Evolutionary conservation across 2,329 filamentous ascomycete species (phyloP), one percentile per base, ranked within the genome.

Genomic region (Knufia petricola): DNA sequence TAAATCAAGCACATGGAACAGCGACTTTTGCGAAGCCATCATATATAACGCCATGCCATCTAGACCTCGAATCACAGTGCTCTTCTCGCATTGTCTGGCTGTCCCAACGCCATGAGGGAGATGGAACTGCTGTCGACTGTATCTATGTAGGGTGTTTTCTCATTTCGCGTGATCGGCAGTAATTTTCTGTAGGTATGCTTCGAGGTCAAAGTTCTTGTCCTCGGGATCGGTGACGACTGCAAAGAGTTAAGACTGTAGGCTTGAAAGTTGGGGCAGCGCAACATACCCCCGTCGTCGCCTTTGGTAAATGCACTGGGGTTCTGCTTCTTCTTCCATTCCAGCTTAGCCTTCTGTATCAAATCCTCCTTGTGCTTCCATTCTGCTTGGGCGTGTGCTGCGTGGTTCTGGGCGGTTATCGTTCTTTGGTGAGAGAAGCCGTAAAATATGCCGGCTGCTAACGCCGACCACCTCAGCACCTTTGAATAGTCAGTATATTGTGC

Each of bases 361-460:
- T 82, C 79, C 72, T 88, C 79, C 78, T 96, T 94, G 72, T 87
- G 84, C 66, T 89, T 77, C 68, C 90, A 96, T 68, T 95, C 87
- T 65, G 81, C 80, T 70, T 94, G 74, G 61, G 79, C 77, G 61
- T 82, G 79, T 59, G 81, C 75, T 54, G 77, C 71, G 71, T 82
- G 85, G 64, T 88, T 81, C 62, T 78, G 70, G 50, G 85, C 70
- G 59, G 73, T 82, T 69, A 98, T 84, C 55, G 80, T 78, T 64
- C 84, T 77, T 75, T 98, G 92, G 76, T 95, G 90, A 71, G 83
- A 86, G 75, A 95, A 81, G 69, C 92, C 92, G 76, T 98, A 98
- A 73, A 95, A 83, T 66, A 96, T 74, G 67, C 92, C 92, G 64
- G 87, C 76, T 64, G 82, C 85, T 59, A 98, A 85, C 66, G 89